phyloP scores from a whole-genome alignment of 257 asterid species.

The Solanum pinnatisectum region DNA sequence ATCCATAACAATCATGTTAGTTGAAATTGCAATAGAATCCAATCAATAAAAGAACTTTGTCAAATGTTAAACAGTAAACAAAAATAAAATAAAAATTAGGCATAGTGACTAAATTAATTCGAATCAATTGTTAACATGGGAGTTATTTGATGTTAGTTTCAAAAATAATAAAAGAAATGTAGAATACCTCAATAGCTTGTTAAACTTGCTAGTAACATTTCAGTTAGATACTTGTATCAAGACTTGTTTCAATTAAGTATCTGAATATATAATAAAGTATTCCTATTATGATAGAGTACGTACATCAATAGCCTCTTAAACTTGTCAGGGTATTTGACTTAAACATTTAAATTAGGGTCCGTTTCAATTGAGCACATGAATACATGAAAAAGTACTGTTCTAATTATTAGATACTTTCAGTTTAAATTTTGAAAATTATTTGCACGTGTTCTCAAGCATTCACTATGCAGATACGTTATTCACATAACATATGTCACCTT shows the following conservation, averaged over 20 bases:
- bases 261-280: neutral
- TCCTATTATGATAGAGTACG: neutral
- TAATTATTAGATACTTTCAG: neutral
- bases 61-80: neutral
- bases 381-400: neutral
- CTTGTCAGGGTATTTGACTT: neutral
- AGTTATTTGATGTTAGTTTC: neutral
- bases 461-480: neutral
- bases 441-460: neutral
- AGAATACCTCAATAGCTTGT: neutral
- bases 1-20: neutral
- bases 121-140: neutral
- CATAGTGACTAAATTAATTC: neutral
- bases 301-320: neutral
- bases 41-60: neutral
- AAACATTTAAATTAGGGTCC: fast-evolving
- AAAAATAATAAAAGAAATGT: neutral
- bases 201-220: neutral
- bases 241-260: neutral
- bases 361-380: neutral
- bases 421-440: neutral
- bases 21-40: neutral
- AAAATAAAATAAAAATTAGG: neutral
- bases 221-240: neutral
- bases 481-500: neutral